These are phyloP conservation scores for Poa pratensis DNA, from an alignment of 176 grass and related monocot genomes.

Conservation along the genomic window DNA sequence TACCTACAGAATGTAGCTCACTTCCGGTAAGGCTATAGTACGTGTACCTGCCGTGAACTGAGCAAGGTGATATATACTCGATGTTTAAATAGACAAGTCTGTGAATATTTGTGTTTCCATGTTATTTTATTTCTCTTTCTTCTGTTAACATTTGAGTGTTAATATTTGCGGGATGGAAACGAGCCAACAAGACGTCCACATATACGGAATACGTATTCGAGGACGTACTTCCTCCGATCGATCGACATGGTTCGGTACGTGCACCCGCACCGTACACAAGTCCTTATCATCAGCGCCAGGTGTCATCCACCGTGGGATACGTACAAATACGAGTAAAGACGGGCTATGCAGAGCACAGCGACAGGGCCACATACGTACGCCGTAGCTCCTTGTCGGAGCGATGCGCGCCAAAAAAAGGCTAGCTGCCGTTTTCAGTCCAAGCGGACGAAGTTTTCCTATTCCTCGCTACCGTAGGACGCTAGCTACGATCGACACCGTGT, in stretches of 20 bases:
- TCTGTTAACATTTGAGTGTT: not conserved
- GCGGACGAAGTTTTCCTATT: too few relatives aligned
- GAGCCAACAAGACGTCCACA: not conserved
- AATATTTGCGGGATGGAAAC: too few relatives aligned
- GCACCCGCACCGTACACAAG: not conserved
- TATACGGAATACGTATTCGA: not conserved
- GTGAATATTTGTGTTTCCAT: not conserved
- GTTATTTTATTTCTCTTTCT: not conserved
- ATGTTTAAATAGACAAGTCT: constrained; percentile 20
- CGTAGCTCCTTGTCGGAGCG: too few relatives aligned
- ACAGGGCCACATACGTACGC: not conserved
- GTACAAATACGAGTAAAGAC: not conserved
- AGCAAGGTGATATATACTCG: not conserved
- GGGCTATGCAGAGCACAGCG: not conserved
- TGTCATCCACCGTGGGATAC: not conserved
- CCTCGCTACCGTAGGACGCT: too few relatives aligned
- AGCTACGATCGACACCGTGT: too few relatives aligned
- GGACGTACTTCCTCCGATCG: not conserved
- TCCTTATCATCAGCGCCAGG: too few relatives aligned
- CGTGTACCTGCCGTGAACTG: not conserved
- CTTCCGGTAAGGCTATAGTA: not conserved
- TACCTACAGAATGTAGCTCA: not conserved
- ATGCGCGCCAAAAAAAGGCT: too few relatives aligned
- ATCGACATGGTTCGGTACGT: not conserved
- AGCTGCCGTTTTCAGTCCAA: too few relatives aligned